Base-by-base conservation (phyloP, 2,329 filamentous ascomycete species). In the Trichoderma cornu-damae region DNA sequence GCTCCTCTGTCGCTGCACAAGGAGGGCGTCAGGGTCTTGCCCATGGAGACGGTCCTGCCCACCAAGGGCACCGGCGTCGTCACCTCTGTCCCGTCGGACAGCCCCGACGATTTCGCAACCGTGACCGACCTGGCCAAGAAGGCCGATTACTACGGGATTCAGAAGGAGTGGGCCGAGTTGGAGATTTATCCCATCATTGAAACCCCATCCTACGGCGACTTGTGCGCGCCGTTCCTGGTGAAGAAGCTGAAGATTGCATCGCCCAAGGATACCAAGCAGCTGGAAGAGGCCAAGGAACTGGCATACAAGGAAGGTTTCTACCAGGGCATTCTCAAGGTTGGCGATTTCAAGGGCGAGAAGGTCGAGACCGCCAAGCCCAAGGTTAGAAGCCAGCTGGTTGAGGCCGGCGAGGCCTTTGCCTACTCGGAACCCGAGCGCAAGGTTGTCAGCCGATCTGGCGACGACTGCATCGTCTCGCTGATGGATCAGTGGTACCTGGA, bases 241-340 rank as follows among this genome's bases (percentile, higher is more conserved):
- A 90, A 96, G 77, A 85, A 94, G 72, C 80, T 96, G 71, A 97
- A 97, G 80, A 99, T 99, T 69, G 87, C 90, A 63, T 97, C 93
- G 11, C 93, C 94, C 61, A 99, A 99, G 75, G 94, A 99, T 69
- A 83, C 86, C 34, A 94, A 89, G 70, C 73, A 92, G 73, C 84
- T 99, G 46, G 88, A 89, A 44, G 88, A 96, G 72, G 94, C 94
- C 44, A 99, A 99, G 76, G 93, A 97, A 64, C 77, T 95, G 63
- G 92, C 94, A 0, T 99, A 99, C 80, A 96, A 94, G 74, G 92
- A 96, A 69, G 94, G 92, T 14, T 97, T 90, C 78, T 99, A 99
- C 78, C 91, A 96, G 75, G 94, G 94, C 63, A 87, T 82, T 58
- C 89, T 99, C 85, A 78, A 91, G 62, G 82, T 90, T 60, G 94